Percentiles rank a stretch among this genome's conserved stretches.
Evolutionary conservation across 441 rosid genomes (phyloP).

Genomic region (Gossypium laxum): DNA sequence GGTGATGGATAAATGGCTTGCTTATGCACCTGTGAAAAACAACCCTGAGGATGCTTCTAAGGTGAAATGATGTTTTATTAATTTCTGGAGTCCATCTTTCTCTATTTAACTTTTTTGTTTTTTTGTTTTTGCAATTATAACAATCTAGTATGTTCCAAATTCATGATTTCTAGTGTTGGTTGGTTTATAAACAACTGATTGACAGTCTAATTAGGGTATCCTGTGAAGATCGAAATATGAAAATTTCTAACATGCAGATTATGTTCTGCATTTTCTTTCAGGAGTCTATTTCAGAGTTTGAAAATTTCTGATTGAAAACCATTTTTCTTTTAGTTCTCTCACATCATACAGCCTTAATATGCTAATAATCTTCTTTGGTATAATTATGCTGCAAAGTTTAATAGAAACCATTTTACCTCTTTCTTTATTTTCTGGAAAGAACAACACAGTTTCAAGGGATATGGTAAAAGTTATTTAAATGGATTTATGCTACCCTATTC

Average conservation of each 20-base stretch:
- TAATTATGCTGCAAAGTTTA: too few species aligned
- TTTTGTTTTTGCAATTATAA: neutral
- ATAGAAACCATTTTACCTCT: too few species aligned
- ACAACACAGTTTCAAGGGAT: neutral
- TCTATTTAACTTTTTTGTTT: neutral
- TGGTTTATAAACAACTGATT: neutral
- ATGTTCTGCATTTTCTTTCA: neutral
- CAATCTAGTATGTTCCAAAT: neutral
- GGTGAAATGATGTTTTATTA: conserved; percentile 25
- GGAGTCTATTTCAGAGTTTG: neutral
- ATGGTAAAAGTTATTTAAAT: neutral
- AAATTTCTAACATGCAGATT: neutral
- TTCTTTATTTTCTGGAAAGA: too few species aligned
- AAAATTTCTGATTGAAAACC: neutral
- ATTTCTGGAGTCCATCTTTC: neutral
- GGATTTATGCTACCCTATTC: neutral
- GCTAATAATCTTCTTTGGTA: neutral
- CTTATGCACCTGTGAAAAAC: conserved; percentile 74
- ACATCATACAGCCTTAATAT: neutral
- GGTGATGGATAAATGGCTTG: conserved; percentile 79
- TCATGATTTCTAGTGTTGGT: neutral
- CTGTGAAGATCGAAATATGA: neutral
- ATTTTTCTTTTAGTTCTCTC: neutral
- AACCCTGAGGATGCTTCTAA: conserved; percentile 75
- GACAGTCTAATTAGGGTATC: neutral